A percentile compares a stretch with the other conserved stretches of the same genome.
Conservation (phyloP, 1,284 basidiomycete genomes). For the Mycosarcoma maydis region DNA sequence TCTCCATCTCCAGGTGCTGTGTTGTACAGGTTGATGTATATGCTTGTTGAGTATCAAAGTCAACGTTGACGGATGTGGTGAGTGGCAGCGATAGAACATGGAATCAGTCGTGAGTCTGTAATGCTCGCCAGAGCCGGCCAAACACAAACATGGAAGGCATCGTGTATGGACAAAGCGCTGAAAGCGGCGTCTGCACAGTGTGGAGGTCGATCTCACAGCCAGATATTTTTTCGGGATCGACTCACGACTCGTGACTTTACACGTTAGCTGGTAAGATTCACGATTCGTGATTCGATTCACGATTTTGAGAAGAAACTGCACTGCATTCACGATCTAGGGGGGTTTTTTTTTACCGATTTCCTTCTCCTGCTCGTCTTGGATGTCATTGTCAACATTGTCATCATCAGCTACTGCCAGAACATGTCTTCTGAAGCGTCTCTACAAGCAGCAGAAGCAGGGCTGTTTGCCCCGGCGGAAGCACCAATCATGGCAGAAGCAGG, state of each 20-base stretch:
- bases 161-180: no score
- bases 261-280: no score
- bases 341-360: no score
- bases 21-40: neutral
- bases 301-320: constrained; percentile 5
- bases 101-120: neutral
- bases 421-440: constrained; percentile 16
- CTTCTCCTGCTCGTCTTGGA: no score
- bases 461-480: neutral
- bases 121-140: constrained; percentile 6
- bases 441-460: neutral
- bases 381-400: neutral
- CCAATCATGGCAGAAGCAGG: constrained; percentile 10
- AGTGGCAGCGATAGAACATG: neutral
- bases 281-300: no score
- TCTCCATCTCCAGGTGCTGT: constrained; percentile 11
- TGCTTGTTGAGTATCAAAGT: neutral
- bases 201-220: constrained; percentile 9
- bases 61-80: no score
- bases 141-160: neutral
- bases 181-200: constrained; percentile 2
- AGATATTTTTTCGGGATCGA: constrained; percentile 1
- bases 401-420: neutral
- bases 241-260: no score
- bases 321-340: neutral